Conservation (phyloP, 1,139 yeast species). For the Taphrina deformans region DNA sequence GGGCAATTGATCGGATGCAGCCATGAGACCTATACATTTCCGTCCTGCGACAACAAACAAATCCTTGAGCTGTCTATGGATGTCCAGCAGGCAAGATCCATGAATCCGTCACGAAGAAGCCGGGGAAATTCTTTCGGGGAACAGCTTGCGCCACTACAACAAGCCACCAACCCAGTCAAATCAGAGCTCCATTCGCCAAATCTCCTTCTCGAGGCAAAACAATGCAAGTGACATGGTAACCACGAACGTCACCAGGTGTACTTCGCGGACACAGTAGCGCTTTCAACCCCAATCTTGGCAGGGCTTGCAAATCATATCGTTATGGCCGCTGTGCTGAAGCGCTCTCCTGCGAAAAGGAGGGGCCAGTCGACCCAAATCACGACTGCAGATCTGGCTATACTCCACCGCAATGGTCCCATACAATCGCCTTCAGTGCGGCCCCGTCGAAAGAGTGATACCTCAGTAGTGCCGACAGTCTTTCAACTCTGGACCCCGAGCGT, state of each 20-base stretch:
- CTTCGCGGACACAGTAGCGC: neutral
- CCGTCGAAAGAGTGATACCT: conserved; percentile 15
- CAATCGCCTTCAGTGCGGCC: neutral
- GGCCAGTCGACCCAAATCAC: conserved; percentile 20
- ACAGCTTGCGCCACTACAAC: neutral
- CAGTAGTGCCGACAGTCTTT: neutral
- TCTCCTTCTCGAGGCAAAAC: neutral
- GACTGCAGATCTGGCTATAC: neutral
- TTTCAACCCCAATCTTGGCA: neutral
- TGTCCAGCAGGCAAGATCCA: too few relatives aligned
- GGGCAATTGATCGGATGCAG: neutral
- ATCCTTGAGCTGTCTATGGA: too few relatives aligned
- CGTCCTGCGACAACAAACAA: too few relatives aligned
- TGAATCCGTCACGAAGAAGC: neutral
- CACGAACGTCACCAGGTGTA: neutral
- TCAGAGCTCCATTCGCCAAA: neutral
- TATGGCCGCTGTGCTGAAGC: conserved; percentile 13
- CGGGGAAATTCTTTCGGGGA: neutral
- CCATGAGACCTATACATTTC: too few relatives aligned
- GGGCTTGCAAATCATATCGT: neutral
- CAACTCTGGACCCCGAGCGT: conserved; percentile 1
- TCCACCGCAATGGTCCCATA: neutral
- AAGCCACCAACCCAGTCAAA: neutral
- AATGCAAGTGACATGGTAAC: conserved; percentile 5
- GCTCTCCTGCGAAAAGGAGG: conserved; percentile 16